Conservation (phyloP, 1,139 yeast genomes). For the Saccharomyces hybrid region DNA sequence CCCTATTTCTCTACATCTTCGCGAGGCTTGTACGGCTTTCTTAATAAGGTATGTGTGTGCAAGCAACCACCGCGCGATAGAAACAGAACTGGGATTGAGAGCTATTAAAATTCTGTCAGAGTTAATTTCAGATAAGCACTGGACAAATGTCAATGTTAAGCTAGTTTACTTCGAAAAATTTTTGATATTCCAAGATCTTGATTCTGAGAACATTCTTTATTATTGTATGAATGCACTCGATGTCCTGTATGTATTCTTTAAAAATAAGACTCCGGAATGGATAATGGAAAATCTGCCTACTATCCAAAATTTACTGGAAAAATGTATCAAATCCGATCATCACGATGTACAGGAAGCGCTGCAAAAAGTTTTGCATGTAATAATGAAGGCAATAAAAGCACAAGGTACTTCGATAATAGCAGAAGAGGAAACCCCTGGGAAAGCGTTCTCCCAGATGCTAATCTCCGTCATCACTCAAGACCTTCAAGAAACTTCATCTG, state of each 20-base stretch:
- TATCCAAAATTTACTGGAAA: constrained; percentile 68
- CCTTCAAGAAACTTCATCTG: constrained; percentile 69
- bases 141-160: constrained; percentile 86
- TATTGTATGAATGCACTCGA: constrained; percentile 86
- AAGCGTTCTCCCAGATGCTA: constrained; percentile 53
- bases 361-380: constrained; percentile 62
- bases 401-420: constrained; percentile 31
- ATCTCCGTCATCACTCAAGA: constrained; percentile 75
- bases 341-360: constrained; percentile 77
- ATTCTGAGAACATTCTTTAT: constrained; percentile 49
- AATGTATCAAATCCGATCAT: constrained; percentile 75
- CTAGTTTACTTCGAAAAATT: constrained; percentile 82
- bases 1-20: constrained; percentile 65
- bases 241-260: constrained; percentile 78
- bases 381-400: constrained; percentile 53
- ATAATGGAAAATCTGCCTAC: constrained; percentile 60
- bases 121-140: constrained; percentile 60
- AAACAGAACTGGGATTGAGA: constrained; percentile 72
- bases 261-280: constrained; percentile 73
- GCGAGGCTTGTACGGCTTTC: constrained; percentile 90
- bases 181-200: constrained; percentile 68
- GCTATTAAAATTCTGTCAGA: constrained; percentile 71
- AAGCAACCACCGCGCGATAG: constrained; percentile 78
- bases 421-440: constrained; percentile 53
- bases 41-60: constrained; percentile 83